Conservation (phyloP, 257 asterid genomes). For the Solanum raphanifolium region DNA sequence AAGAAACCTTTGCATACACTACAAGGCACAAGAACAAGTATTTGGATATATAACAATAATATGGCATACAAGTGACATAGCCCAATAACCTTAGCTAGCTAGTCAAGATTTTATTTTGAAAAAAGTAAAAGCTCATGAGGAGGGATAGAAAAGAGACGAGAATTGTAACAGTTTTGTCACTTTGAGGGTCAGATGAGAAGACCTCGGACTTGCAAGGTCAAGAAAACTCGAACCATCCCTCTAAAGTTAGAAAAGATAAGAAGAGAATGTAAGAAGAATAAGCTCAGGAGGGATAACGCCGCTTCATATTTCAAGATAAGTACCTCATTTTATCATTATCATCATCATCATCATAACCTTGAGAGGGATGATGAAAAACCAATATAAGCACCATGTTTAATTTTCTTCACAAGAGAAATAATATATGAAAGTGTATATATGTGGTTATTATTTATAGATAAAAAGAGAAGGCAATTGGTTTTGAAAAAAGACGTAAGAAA, state of each 20-base stretch:
- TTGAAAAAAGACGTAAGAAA: background rate
- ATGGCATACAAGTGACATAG: background rate
- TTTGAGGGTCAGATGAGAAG: background rate
- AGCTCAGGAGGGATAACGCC: background rate
- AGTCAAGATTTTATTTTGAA: background rate
- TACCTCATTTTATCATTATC: background rate
- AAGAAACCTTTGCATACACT: background rate
- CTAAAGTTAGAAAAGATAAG: background rate
- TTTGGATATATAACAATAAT: background rate
- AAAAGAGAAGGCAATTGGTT: background rate
- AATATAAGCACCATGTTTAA: background rate
- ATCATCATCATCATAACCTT: background rate
- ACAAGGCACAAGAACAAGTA: background rate
- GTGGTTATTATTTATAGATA: background rate
- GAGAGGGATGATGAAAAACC: background rate
- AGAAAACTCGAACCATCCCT: background rate
- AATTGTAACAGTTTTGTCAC: background rate
- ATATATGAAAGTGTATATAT: background rate
- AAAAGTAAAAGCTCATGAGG: background rate
- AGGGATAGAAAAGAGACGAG: background rate
- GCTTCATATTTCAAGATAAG: background rate
- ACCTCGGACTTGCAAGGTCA: constrained; percentile 2
- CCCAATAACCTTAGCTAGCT: background rate
- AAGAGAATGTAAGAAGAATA: background rate
- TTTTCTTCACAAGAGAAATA: background rate